Percentiles rank a stretch among this genome's conserved stretches.
These are phyloP conservation scores for Acmispon strigosus DNA, from an alignment of 306 rosid species.

Conservation along the genomic window DNA sequence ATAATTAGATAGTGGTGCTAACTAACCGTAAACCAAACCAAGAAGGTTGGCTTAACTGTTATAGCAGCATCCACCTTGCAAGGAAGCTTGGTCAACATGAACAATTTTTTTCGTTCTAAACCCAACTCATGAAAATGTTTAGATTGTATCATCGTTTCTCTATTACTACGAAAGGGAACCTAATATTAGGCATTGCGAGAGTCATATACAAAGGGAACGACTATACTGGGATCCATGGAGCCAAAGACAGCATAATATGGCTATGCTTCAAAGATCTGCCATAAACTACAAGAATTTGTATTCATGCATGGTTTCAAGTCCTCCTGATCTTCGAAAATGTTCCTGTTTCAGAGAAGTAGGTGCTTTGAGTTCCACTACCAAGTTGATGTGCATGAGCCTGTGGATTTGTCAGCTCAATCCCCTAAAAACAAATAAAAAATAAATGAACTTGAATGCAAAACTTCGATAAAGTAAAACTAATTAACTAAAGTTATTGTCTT, in stretches of 20 bases:
- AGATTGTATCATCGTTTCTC: no score
- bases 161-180: no score
- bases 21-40: no score
- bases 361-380: slow-evolving; percentile 92
- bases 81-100: no score
- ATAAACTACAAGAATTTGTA: neutral
- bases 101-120: no score
- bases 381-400: slow-evolving; percentile 96
- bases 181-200: no score
- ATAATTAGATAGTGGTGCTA: no score
- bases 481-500: neutral
- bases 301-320: slow-evolving; percentile 37
- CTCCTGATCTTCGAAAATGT: slow-evolving; percentile 87
- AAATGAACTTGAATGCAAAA: neutral
- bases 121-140: no score
- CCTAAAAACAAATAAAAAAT: slow-evolving; percentile 37
- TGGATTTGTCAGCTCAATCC: slow-evolving; percentile 90
- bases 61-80: neutral
- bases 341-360: slow-evolving; percentile 94
- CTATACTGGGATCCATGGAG: no score
- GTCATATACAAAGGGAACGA: no score
- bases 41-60: neutral
- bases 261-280: no score
- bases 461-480: neutral
- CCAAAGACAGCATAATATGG: no score